These are phyloP conservation scores for Boletus patriciae DNA, from an alignment of 768 basidiomycete genomes.

Conservation along the genomic window DNA sequence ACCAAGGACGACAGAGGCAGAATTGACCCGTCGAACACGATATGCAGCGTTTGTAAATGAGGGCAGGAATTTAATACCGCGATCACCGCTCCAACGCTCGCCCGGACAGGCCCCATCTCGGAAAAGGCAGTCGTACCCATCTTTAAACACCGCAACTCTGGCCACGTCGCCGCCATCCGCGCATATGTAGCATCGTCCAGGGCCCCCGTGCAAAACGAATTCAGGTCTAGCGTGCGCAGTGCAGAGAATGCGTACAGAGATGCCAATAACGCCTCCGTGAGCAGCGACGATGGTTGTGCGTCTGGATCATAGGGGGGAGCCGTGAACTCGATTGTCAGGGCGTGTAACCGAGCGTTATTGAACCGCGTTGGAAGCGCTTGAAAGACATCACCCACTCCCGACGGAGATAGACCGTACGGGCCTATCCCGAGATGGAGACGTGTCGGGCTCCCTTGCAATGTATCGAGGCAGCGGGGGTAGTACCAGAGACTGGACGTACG, in stretches of 20 bases:
- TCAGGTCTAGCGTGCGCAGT: constrained; percentile 8
- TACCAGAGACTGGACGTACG: too few species aligned
- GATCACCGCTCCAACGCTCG: constrained; percentile 15
- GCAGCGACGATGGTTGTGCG: neutral
- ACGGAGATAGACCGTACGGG: too few species aligned
- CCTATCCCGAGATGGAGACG: neutral
- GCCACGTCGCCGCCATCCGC: constrained; percentile 9
- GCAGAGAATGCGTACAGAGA: constrained; percentile 9
- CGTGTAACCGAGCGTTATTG: neutral
- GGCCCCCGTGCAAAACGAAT: constrained; percentile 5
- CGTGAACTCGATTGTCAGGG: neutral
- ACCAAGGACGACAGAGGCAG: neutral
- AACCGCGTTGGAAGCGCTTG: neutral
- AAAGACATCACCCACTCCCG: neutral
- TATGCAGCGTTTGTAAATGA: constrained; percentile 8
- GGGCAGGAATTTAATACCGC: constrained; percentile 14
- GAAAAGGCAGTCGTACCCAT: constrained; percentile 3
- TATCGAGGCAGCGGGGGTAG: too few species aligned
- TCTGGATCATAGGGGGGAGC: too few species aligned
- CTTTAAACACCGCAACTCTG: constrained; percentile 11
- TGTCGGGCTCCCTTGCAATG: too few species aligned
- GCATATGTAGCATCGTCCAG: constrained; percentile 14
- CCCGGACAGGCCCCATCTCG: constrained; percentile 1
- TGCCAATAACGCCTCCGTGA: constrained; percentile 1
- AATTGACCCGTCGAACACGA: constrained; percentile 18